Base-by-base conservation (phyloP, 148 eudicot genomes). In the Vaccinium darrowii region DNA sequence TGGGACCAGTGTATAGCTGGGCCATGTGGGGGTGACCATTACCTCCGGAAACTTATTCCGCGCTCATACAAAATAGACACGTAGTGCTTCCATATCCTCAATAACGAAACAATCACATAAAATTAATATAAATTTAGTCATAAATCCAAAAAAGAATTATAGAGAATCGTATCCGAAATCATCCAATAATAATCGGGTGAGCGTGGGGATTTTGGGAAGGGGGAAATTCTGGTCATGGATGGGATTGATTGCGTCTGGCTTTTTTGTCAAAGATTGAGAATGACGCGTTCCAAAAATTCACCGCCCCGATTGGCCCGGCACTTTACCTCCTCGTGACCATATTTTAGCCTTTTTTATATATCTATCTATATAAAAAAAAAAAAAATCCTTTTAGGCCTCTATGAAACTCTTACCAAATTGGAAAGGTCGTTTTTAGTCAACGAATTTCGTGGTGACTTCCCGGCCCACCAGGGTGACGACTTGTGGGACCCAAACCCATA, bases 241-340 rank as follows among this genome's bases (percentile, higher is more conserved):
- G 8, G 67, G 18, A 81, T 85, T 75, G 63, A 81, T 57, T 74
- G 76, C 84, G 30, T 72, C 67, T 16, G 10, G 62, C 63, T 43
- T 81, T 81, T 73, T n/a, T n/a, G 84, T 85, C 84, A 85, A 85
- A 80, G 72, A 5, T 39, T n/a, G 79, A 81, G 63, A 30, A 50
- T 75, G 84, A 86, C 81, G 81, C 77, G 81, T 82, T 81, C 84
- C 52, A 10, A 81, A 81, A 82, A 54, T 85, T 82, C 85, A 71
- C 78, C 78, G 78, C 82, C 85, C 87, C 85, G 36, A 27, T 77
- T 76, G 15, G 81, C 78, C 87, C 87, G 87, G 81, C 81, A 81
- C 87, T 52, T 15, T 43, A n/a, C 2, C 2, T 78, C 58, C 14
- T 33, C 23, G 39, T 33, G 60, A 25, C 21, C 81, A 16, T 16